Evolutionary conservation across 176 grass and related monocot species (phyloP).

Genomic region (Pontederia paniculata): DNA sequence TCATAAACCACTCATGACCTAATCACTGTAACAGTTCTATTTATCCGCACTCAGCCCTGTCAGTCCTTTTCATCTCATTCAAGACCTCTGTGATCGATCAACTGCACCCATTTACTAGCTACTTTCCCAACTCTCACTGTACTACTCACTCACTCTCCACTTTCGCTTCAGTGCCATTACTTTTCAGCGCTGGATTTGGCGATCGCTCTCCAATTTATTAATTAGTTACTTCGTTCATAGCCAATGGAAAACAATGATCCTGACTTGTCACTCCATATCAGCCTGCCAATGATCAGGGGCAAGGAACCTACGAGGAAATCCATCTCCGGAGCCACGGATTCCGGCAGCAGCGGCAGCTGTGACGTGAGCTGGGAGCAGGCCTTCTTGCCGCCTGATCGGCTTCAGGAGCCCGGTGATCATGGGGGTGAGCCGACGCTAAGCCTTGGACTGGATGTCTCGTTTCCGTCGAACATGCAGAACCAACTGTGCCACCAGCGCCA

Average conservation of each 20-base stretch:
- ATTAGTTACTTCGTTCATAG: neutral
- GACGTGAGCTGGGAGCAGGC: slow-evolving; percentile 30
- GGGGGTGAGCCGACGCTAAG: slow-evolving; percentile 25
- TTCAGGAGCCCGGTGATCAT: neutral
- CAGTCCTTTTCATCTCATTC: slow-evolving; percentile 11
- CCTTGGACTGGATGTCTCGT: slow-evolving; percentile 23
- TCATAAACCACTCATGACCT: slow-evolving; percentile 79
- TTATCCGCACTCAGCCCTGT: slow-evolving; percentile 24
- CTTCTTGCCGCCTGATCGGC: neutral
- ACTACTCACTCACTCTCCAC: neutral
- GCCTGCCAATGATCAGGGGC: slow-evolving; percentile 28
- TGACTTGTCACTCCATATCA: slow-evolving; percentile 72
- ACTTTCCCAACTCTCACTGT: neutral
- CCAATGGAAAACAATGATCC: slow-evolving; percentile 17
- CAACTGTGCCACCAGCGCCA: neutral
- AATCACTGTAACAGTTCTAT: slow-evolving; percentile 49
- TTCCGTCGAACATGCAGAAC: neutral
- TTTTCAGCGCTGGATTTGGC: no score
- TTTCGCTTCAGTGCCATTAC: no score
- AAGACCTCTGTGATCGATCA: slow-evolving; percentile 1
- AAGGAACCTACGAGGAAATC: neutral
- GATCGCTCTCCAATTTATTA: slow-evolving; percentile 2
- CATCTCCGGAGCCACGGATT: neutral
- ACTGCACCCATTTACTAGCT: neutral
- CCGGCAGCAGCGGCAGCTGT: slow-evolving; percentile 10